A percentile compares a stretch with the other conserved stretches of the same genome.
phyloP scores from a whole-genome alignment of 441 rosid genomes.

The Omphalea diandra region DNA sequence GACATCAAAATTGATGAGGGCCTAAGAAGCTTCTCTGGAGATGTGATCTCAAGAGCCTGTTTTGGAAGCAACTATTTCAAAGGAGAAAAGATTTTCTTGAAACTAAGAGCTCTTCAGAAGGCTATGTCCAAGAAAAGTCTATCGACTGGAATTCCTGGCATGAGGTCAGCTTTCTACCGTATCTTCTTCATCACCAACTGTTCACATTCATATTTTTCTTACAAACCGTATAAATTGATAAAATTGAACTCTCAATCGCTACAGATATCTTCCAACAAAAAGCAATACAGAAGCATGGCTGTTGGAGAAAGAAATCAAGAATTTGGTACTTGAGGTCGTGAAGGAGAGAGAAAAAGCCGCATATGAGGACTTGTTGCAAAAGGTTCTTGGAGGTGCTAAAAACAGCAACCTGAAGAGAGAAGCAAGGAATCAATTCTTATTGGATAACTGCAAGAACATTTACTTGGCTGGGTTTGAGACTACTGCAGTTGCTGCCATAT shows the following conservation, averaged over 20 bases:
- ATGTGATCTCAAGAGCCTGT: constrained; percentile 55
- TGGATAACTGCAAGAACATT: constrained; percentile 70
- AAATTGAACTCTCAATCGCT: not conserved
- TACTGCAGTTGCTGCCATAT: constrained; percentile 53
- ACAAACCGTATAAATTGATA: not conserved
- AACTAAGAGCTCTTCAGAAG: constrained; percentile 42
- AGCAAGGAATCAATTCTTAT: constrained; percentile 39
- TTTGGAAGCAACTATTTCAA: constrained; percentile 46
- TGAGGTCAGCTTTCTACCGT: constrained; percentile 27
- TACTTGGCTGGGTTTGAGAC: constrained; percentile 69
- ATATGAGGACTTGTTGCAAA: constrained; percentile 36
- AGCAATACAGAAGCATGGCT: constrained; percentile 42
- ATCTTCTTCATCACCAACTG: not conserved
- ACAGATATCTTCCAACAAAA: constrained; percentile 37
- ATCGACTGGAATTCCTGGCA: constrained; percentile 38
- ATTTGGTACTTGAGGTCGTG: constrained; percentile 36
- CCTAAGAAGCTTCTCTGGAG: constrained; percentile 51
- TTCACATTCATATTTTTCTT: not conserved
- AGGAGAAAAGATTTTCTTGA: constrained; percentile 47
- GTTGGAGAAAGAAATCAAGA: constrained; percentile 40
- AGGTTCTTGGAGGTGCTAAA: constrained; percentile 40
- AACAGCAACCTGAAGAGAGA: constrained; percentile 31
- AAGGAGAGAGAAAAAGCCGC: constrained; percentile 31
- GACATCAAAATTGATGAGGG: constrained; percentile 39
- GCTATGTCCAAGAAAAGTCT: constrained; percentile 39